Conservation (phyloP, 1,139 yeast genomes). For the Hemisphaericaspora xylanilytica region DNA sequence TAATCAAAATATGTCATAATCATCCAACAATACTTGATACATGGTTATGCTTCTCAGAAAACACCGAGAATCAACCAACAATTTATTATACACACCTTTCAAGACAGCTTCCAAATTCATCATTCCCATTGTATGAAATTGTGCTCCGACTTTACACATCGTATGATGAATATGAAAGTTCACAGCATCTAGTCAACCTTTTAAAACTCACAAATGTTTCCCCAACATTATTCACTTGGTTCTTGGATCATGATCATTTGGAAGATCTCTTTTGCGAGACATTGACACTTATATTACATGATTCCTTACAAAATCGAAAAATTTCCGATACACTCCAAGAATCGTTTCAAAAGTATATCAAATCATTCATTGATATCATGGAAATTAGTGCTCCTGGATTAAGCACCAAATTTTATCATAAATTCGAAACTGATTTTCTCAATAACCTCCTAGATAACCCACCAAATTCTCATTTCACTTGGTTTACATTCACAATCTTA, state of each 20-base stretch:
- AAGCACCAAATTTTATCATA: conserved; percentile 5
- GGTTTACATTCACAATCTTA: conserved; percentile 7
- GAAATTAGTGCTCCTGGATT: conserved; percentile 7
- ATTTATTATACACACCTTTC: not conserved
- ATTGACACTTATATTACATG: conserved; percentile 1
- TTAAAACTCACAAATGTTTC: conserved; percentile 9
- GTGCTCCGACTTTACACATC: conserved; percentile 4
- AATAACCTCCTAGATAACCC: conserved; percentile 7
- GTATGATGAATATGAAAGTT: conserved; percentile 4
- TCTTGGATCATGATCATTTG: conserved; percentile 5
- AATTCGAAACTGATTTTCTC: conserved; percentile 11
- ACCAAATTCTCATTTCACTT: conserved; percentile 2
- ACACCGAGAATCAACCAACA: not conserved
- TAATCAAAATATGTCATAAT: conserved; percentile 9
- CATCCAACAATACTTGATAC: conserved; percentile 11
- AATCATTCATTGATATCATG: conserved; percentile 5
- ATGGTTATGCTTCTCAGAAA: conserved; percentile 10
- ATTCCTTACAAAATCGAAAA: conserved; percentile 2
- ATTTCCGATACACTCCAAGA: not conserved
- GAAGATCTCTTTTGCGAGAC: conserved; percentile 3
- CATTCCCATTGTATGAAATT: conserved; percentile 7
- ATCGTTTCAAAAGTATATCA: conserved; percentile 4
- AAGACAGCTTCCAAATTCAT: not conserved
- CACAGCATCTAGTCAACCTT: conserved; percentile 6
- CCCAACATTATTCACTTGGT: conserved; percentile 6